Base-by-base conservation (phyloP, 2,329 filamentous ascomycete species). In the Sporothrix phasma region DNA sequence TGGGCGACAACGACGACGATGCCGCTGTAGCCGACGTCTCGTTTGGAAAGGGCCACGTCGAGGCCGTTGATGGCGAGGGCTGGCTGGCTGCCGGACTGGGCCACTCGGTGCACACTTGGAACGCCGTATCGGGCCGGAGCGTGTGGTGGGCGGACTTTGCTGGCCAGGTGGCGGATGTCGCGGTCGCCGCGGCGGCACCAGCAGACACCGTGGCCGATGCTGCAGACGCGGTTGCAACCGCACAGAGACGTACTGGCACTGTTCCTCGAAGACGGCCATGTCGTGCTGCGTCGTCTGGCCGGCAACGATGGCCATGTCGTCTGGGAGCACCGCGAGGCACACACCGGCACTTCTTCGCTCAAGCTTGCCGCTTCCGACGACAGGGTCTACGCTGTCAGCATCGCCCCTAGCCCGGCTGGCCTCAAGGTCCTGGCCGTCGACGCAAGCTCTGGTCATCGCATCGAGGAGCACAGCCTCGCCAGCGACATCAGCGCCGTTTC, bases 381-480 rank as follows among this genome's bases (percentile, higher is more conserved):
- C 78, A 76, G 85, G 80, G 80, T 94, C 65, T 94, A 90, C 74
- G 86, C 92, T 68, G 82, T 96, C 69, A 85, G 88, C 60, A 79
- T 95, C 41, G 11, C 45, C 22, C 45, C 45, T 1, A 89, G 92
- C 78, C 78, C 88, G 37, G 84, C 85, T 51, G 91, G 86, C 75
- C 80, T 96, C 69, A 91, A 88, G 73, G 84, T 96, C 63, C 84
- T 86, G 0, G 82, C 84, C 0, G 75, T 96, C 69, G 90, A 96
- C 73, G 83, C 84, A 6, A 75, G 86, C 13, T 90, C 85, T 1
- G 93, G 93, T 61, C 83, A 82, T 71, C 87, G 88, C 71, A 76
- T 84, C 41, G 86, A 89, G 63, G 88, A 94, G 70, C 83, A 90
- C 71, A 81, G 80, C 1, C 76, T 96, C 60, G 86, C 84, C 68